A percentile compares a stretch with the other conserved stretches of the same genome.
Evolutionary conservation across 2,329 filamentous ascomycete genomes (phyloP).

Genomic region (Corynespora cassiicola): DNA sequence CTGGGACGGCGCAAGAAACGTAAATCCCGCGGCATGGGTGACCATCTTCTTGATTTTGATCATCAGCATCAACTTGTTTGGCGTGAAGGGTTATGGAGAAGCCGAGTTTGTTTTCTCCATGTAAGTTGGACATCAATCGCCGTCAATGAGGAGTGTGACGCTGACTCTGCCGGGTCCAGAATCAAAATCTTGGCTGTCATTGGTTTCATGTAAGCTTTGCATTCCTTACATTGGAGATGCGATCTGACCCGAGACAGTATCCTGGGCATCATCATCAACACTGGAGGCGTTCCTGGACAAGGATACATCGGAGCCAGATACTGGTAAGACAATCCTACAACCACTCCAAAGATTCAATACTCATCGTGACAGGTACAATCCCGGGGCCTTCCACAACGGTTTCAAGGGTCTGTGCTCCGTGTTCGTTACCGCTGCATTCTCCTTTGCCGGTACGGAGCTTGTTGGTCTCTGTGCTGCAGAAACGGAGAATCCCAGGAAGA

Average conservation of each 20-base stretch:
- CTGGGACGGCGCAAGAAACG: slow-evolving; percentile 67
- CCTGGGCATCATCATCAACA: slow-evolving; percentile 81
- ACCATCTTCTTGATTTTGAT: slow-evolving; percentile 79
- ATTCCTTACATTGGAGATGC: no score
- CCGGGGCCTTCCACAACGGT: slow-evolving; percentile 79
- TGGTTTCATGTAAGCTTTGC: slow-evolving; percentile 75
- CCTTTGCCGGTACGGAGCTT: slow-evolving; percentile 76
- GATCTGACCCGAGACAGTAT: no score
- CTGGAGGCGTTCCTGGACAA: slow-evolving; percentile 66
- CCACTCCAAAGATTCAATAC: not conserved
- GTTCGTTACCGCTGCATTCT: slow-evolving; percentile 75
- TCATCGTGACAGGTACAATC: slow-evolving; percentile 52
- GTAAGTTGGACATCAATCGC: no score
- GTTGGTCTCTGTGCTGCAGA: slow-evolving; percentile 80
- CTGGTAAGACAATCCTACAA: slow-evolving; percentile 57
- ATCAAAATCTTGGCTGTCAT: slow-evolving; percentile 84
- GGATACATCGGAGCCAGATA: slow-evolving; percentile 81
- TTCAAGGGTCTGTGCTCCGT: slow-evolving; percentile 79
- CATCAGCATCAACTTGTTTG: slow-evolving; percentile 77
- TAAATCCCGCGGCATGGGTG: slow-evolving; percentile 66
- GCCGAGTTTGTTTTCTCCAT: slow-evolving; percentile 85
- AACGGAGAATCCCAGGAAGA: slow-evolving; percentile 77
- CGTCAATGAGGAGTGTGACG: slow-evolving; percentile 84
- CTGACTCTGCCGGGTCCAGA: slow-evolving; percentile 82
- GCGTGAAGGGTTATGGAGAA: slow-evolving; percentile 84